Evolutionary conservation across 2,329 filamentous ascomycete genomes (phyloP).

Genomic region (Scytalidium lignicola): DNA sequence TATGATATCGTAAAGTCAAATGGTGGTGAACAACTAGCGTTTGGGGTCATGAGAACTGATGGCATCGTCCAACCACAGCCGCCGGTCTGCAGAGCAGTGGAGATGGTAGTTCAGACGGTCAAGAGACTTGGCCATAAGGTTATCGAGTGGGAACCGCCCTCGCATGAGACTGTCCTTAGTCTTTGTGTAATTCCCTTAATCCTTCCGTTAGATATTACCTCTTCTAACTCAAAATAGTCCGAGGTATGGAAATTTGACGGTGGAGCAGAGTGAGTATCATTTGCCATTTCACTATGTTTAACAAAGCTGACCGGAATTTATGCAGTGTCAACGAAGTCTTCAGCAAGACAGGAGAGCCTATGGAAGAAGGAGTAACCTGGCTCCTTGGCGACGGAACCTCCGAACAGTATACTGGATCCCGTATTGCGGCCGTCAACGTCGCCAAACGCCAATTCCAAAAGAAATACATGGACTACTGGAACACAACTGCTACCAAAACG

Average conservation of each 20-base stretch:
- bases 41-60: constrained; percentile 51
- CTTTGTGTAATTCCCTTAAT: constrained; percentile 32
- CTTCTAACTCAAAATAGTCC: constrained; percentile 12
- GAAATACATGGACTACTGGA: constrained; percentile 50
- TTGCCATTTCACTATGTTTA: not conserved
- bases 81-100: constrained; percentile 50
- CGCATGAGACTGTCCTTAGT: constrained; percentile 35
- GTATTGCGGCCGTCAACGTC: constrained; percentile 37
- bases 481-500: constrained; percentile 17
- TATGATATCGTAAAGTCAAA: constrained; percentile 33
- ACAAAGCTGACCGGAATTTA: not conserved
- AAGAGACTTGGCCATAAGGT: constrained; percentile 49
- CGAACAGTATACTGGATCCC: constrained; percentile 23
- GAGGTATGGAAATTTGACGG: constrained; percentile 41
- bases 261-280: constrained; percentile 34
- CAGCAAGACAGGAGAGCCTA: constrained; percentile 48
- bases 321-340: constrained; percentile 40
- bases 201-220: constrained; percentile 18
- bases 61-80: constrained; percentile 47
- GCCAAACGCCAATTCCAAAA: constrained; percentile 50
- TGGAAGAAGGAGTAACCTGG: constrained; percentile 20
- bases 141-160: constrained; percentile 54
- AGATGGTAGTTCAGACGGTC: constrained; percentile 44
- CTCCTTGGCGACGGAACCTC: constrained; percentile 27
- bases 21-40: constrained; percentile 36